A percentile compares a stretch with the other conserved stretches of the same genome.
phyloP scores from a whole-genome alignment of 257 asterid species.

The Leptodermis oblonga region DNA sequence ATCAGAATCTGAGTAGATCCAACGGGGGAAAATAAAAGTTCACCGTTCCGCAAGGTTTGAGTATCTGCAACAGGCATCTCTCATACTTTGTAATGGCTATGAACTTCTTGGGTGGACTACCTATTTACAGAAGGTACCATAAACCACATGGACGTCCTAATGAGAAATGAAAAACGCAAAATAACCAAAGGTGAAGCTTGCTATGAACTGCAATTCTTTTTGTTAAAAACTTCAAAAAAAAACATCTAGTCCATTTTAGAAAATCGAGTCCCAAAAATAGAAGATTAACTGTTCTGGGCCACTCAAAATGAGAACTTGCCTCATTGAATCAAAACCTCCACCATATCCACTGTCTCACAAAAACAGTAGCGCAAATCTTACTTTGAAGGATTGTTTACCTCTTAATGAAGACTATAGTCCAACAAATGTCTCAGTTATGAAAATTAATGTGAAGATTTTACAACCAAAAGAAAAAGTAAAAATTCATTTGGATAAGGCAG shows the following conservation, averaged over 20 bases:
- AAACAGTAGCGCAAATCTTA: no score
- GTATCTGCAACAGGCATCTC: neutral
- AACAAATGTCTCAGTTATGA: neutral
- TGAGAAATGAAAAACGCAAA: neutral
- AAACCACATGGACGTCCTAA: neutral
- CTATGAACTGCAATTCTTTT: neutral
- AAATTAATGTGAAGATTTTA: neutral
- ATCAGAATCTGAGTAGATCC: no score
- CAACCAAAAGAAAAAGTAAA: neutral
- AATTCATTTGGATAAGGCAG: neutral
- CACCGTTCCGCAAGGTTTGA: neutral
- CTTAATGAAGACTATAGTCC: neutral
- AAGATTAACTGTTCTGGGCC: no score
- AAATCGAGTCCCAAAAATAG: no score
- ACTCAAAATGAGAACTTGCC: no score
- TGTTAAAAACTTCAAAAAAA: no score
- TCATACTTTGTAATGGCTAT: neutral
- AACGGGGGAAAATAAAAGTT: no score
- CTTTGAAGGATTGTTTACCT: neutral
- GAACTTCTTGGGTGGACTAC: neutral
- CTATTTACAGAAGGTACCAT: neutral
- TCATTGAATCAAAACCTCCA: no score
- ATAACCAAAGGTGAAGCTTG: neutral
- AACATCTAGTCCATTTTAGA: no score
- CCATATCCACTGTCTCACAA: no score